Evolutionary conservation across 2,329 filamentous ascomycete species (phyloP).

Genomic region (Penicillium olsonii): DNA sequence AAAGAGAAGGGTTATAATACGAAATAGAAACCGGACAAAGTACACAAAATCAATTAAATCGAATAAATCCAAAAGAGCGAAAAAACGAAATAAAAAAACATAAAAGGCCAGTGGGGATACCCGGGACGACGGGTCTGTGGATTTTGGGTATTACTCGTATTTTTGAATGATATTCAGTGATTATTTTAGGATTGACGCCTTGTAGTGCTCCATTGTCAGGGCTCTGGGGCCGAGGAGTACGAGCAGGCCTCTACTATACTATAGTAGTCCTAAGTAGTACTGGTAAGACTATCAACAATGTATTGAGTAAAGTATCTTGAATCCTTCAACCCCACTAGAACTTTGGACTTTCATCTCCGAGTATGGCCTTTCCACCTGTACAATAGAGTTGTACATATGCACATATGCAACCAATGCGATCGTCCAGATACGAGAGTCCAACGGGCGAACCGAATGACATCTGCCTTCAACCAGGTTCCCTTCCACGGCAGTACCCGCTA

Average conservation of each 20-base stretch:
- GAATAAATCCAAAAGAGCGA: neutral
- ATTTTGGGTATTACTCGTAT: neutral
- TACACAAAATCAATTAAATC: neutral
- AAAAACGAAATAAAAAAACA: neutral
- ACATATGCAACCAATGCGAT: neutral
- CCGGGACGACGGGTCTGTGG: constrained; percentile 6
- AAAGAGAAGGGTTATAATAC: neutral
- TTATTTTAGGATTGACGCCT: too few relatives aligned
- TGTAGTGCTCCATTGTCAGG: too few relatives aligned
- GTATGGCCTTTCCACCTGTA: too few relatives aligned
- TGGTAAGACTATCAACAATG: too few relatives aligned
- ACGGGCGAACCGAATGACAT: neutral
- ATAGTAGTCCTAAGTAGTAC: too few relatives aligned
- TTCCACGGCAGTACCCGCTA: constrained; percentile 15
- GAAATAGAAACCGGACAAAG: neutral
- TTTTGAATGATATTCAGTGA: too few relatives aligned
- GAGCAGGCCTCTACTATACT: too few relatives aligned
- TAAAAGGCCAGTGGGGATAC: constrained; percentile 7
- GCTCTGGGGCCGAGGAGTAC: too few relatives aligned
- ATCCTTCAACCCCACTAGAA: too few relatives aligned
- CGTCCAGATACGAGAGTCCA: neutral
- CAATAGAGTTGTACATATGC: neutral
- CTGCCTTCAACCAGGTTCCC: neutral
- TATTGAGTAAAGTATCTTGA: too few relatives aligned
- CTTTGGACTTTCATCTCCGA: neutral